Conservation (phyloP, 257 asterid genomes). For the Nicotiana tabacum region DNA sequence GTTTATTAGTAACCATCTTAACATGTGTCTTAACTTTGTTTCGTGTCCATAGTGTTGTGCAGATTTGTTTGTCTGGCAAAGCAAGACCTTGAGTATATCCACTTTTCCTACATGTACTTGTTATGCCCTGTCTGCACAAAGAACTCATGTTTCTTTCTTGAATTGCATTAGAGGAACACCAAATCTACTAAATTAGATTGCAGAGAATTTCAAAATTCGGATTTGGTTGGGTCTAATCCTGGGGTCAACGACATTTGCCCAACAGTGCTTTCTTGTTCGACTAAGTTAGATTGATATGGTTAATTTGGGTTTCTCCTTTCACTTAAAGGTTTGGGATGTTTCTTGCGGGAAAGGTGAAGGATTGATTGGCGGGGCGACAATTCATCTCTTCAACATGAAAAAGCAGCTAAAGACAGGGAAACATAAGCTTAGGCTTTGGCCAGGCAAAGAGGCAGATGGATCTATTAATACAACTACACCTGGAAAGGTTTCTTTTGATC, state of each 20-base stretch:
- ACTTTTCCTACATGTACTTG: neutral
- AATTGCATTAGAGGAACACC: neutral
- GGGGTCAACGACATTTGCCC: neutral
- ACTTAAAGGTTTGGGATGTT: constrained; percentile 73
- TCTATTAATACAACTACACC: constrained; percentile 78
- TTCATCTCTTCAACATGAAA: constrained; percentile 80
- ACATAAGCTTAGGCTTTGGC: constrained; percentile 94
- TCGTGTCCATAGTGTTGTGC: neutral
- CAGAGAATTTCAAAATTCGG: neutral
- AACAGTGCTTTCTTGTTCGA: neutral
- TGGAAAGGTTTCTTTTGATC: constrained; percentile 59
- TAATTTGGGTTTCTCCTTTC: neutral
- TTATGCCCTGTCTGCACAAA: neutral
- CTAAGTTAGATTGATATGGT: neutral
- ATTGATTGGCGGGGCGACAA: constrained; percentile 93
- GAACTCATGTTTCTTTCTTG: neutral
- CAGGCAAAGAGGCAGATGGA: constrained; percentile 89
- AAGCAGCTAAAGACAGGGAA: constrained; percentile 92
- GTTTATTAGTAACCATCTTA: neutral
- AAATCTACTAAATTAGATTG: neutral
- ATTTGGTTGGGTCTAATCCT: neutral
- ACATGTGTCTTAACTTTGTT: neutral
- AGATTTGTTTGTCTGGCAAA: neutral
- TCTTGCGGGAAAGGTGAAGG: constrained; percentile 66
- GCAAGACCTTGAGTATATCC: neutral